phyloP scores from a whole-genome alignment of 179 eudicot genomes.

The Beta corolliflora region DNA sequence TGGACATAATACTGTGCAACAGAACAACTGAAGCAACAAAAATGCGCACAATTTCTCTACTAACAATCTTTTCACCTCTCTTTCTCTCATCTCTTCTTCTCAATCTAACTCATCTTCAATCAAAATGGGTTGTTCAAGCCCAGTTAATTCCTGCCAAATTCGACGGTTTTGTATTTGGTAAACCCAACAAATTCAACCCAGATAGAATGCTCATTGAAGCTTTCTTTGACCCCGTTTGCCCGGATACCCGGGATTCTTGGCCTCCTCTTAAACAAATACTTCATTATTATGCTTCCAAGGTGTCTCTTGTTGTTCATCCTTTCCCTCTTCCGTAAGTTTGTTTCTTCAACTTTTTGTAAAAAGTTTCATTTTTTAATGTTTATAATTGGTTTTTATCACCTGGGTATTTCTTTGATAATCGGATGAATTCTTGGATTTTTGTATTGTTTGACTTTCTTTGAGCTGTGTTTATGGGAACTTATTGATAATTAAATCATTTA shows the following conservation, averaged over 20 bases:
- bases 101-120: neutral
- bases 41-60: neutral
- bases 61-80: neutral
- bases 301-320: conserved; percentile 62
- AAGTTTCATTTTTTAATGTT: neutral
- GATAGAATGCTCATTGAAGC: conserved; percentile 59
- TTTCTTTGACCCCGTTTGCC: conserved; percentile 89
- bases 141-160: conserved; percentile 32
- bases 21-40: neutral
- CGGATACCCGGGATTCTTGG: conserved; percentile 80
- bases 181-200: conserved; percentile 31
- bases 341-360: too few relatives aligned
- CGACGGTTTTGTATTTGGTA: conserved; percentile 54
- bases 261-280: conserved; percentile 71
- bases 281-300: conserved; percentile 39
- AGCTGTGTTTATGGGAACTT: too few relatives aligned
- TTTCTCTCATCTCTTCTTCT: neutral
- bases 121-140: conserved; percentile 24
- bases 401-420: neutral
- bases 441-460: neutral
- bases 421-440: neutral
- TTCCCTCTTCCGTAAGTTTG: conserved; percentile 71
- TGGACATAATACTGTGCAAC: neutral
- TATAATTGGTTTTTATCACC: neutral
- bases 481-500: too few relatives aligned